Evolutionary conservation across 768 basidiomycete species (phyloP), one percentile per base, ranked within the genome.

Genomic region (Cubamyces sp.): DNA sequence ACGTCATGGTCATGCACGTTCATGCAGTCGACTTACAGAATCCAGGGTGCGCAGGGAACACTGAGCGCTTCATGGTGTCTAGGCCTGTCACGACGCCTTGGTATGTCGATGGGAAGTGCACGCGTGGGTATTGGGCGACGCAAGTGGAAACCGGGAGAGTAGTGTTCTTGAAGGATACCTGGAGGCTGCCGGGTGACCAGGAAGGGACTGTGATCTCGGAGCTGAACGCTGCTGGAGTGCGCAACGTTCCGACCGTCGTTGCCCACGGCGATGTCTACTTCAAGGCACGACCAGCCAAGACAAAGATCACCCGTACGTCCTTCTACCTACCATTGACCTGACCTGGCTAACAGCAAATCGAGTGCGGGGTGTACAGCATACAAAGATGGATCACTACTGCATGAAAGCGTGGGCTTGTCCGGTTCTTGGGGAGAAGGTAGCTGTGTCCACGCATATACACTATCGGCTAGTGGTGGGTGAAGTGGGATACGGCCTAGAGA

Each of bases 81-180:
- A 45, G 58, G 8, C 54, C 64, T 12, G 42, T 61, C 2, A 21
- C 60, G 1, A 46, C 53, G 0, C 58, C 64, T 3, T 12, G 34
- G 14, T 41, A 18, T 45, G 11, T 37, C 52, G 14, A 16, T n/a
- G 40, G 40, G 55, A 30, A 54, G 64, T 8, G 60, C 11, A 61
- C 56, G n/a, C 60, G 60, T n/a, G 64, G 60, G 1, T 65, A 61
- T 39, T 61, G 60, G 64, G 64, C 64, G 7, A 49, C 61, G 1
- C 51, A 53, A 15, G 39, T 37, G 21, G 19, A 14, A 7, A 21
- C 37, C 16, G 37, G 51, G 15, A 28, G 51, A 15, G 28, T 47
- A 19, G 30, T 57, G n/a, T 47, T 39, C 30, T 3, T 39, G 12
- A 46, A 47, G 43, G 55, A 57, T n/a, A 47, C 55, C 6, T 61